Conservation (phyloP, 805 yeast genomes). For the Metschnikowia aberdeeniae region DNA sequence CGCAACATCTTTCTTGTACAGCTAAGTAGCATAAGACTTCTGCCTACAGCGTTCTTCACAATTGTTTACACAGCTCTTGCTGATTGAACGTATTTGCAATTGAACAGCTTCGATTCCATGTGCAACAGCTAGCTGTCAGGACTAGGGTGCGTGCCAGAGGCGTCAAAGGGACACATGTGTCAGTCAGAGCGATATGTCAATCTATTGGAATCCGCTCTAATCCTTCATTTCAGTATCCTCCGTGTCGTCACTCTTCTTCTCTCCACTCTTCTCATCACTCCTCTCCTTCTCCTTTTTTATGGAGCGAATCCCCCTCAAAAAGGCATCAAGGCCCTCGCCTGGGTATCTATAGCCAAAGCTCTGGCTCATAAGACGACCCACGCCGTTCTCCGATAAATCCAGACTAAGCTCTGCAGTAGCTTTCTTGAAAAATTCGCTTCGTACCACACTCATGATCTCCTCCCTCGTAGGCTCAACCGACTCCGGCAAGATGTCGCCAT, state of each 20-base stretch:
- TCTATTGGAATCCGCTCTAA: neutral
- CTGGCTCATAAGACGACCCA: constrained; percentile 47
- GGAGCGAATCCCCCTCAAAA: constrained; percentile 41
- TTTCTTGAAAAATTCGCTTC: constrained; percentile 47
- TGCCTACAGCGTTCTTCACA: too few relatives aligned
- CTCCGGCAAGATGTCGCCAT: constrained; percentile 39
- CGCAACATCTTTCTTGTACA: neutral
- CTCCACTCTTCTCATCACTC: neutral
- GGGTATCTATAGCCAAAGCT: constrained; percentile 45
- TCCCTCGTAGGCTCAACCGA: constrained; percentile 33
- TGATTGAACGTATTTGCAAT: too few relatives aligned
- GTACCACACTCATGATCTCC: constrained; percentile 40
- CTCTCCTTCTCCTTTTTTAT: constrained; percentile 5
- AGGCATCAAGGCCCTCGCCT: constrained; percentile 55
- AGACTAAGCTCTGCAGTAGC: constrained; percentile 38
- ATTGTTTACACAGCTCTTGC: too few relatives aligned
- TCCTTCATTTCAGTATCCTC: neutral
- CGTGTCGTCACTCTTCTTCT: neutral
- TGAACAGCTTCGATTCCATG: too few relatives aligned
- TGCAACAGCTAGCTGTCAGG: too few relatives aligned
- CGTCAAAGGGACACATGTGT: too few relatives aligned
- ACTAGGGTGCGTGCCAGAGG: neutral
- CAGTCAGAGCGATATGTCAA: too few relatives aligned
- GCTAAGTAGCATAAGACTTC: neutral
- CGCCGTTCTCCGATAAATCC: constrained; percentile 39